Base-by-base conservation (phyloP, 2,329 filamentous ascomycete genomes). In the Arthrobotrys sphaeroides region DNA sequence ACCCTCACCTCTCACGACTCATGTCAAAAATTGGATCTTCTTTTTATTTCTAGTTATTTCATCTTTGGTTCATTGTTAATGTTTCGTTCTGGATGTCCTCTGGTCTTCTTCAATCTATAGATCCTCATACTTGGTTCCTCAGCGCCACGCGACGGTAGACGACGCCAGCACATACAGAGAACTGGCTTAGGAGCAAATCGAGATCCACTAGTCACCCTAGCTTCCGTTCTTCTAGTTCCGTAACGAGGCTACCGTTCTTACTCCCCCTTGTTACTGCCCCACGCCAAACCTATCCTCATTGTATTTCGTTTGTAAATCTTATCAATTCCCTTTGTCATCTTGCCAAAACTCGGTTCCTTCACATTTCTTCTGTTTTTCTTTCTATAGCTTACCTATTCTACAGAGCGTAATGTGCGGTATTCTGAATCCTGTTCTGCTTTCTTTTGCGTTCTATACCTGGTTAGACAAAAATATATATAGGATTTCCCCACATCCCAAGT, bases 101-200 rank as follows among this genome's bases (percentile, higher is more conserved):
- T n/a, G 55, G 36, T 51, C n/a, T 60, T 4, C 43, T 42, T 42
- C 16, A 24, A 33, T 7, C 22, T 67, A 45, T 70, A 70, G 66
- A 70, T 70, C 66, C 16, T 43, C 66, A 51, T 40, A 36, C 51
- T 45, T 62, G 42, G 13, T 70, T 36, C 33, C 45, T 42, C 26
- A 36, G 51, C 51, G 47, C 28, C 33, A 42, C 36, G 49, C 45
- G 13, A 26, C 47, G 12, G 28, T 53, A 18, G 61, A 36, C 38
- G 51, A 28, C 42, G 16, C 51, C 6, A 40, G 26, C 16, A 13
- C 49, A 2, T 68, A 60, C 18, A 42, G 38, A n/a, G 64, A 43
- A 16, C 45, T 65, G 1, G 45, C 45, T 42, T 65, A 65, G 22
- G n/a, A n/a, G n/a, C n/a, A n/a, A 51, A 28, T 28, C 18, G 18